These are phyloP conservation scores for Sclerotinia sclerotiorum DNA, from an alignment of 2,329 filamentous ascomycete species.

Conservation along the genomic window DNA sequence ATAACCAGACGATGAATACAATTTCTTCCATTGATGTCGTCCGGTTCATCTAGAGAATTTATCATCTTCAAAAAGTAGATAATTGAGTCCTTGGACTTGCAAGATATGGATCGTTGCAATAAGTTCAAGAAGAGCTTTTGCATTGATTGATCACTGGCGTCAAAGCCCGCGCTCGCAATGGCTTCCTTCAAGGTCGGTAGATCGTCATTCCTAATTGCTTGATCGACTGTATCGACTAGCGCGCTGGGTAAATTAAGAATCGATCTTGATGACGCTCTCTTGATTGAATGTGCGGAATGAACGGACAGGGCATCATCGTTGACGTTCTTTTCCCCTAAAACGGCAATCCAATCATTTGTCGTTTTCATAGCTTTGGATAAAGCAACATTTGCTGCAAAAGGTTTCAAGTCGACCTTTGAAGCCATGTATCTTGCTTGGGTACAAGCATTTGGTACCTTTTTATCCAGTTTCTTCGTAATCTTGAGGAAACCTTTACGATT, in stretches of 20 bases:
- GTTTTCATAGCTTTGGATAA: constrained; percentile 59
- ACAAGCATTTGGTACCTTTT: constrained; percentile 75
- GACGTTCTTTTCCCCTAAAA: constrained; percentile 74
- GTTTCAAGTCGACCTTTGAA: constrained; percentile 83
- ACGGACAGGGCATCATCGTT: constrained; percentile 72
- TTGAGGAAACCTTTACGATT: constrained; percentile 95
- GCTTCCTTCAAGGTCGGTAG: constrained; percentile 54
- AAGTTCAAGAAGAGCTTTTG: constrained; percentile 76
- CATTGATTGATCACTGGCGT: constrained; percentile 52
- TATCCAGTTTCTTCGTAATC: constrained; percentile 98
- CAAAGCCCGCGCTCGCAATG: constrained; percentile 58
- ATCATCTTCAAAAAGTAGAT: constrained; percentile 67
- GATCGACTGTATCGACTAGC: constrained; percentile 69
- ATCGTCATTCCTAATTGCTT: constrained; percentile 69
- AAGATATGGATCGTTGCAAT: constrained; percentile 73
- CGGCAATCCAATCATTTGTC: constrained; percentile 90
- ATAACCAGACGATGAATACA: constrained; percentile 92
- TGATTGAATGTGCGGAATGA: constrained; percentile 68
- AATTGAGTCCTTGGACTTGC: constrained; percentile 67
- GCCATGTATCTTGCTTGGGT: constrained; percentile 84
- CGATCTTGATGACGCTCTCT: constrained; percentile 72
- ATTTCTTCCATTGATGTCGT: constrained; percentile 93
- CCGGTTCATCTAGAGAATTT: constrained; percentile 74
- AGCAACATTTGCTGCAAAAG: constrained; percentile 76
- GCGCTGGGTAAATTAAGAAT: constrained; percentile 69